These are phyloP conservation scores for Physcomitrellopsis africana DNA, from an alignment of 225 moss, liverwort and hornwort genomes.

Conservation along the genomic window DNA sequence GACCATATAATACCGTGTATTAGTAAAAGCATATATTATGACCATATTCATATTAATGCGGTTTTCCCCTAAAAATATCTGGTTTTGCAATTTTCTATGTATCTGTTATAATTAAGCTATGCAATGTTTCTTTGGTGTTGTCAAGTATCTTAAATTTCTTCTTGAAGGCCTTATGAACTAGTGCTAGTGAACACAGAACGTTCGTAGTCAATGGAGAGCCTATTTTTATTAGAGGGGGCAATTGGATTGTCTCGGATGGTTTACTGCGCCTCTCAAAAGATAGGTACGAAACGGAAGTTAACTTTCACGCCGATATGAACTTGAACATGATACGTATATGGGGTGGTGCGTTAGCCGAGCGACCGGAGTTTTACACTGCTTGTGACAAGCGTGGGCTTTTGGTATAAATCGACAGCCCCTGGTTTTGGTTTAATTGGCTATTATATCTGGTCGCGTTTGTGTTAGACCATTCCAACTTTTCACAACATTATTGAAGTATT, in stretches of 20 bases:
- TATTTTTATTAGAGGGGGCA: constrained; percentile 86
- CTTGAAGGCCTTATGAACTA: constrained; percentile 11
- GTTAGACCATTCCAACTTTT: neutral
- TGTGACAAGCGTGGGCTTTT: constrained; percentile 92
- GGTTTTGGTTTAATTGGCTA: neutral
- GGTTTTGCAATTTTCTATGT: too few relatives aligned
- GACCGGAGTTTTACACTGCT: constrained; percentile 82
- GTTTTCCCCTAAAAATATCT: neutral
- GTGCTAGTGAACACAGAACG: constrained; percentile 45
- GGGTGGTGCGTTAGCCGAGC: constrained; percentile 94
- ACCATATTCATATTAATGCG: too few relatives aligned
- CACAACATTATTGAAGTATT: constrained; percentile 34
- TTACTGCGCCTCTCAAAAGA: constrained; percentile 86
- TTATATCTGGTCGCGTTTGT: constrained; percentile 1
- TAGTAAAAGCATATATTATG: too few relatives aligned
- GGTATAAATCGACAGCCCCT: constrained; percentile 36
- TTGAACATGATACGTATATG: constrained; percentile 96
- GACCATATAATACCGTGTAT: too few relatives aligned
- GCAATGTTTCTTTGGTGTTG: neutral
- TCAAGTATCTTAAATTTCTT: neutral
- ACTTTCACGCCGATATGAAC: constrained; percentile 96
- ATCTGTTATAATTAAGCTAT: too few relatives aligned
- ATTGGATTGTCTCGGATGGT: constrained; percentile 94
- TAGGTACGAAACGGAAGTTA: constrained; percentile 86
- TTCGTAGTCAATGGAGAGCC: constrained; percentile 88